Evolutionary conservation across 83 land plant species (phyloP).

Genomic region (Thuja plicata): DNA sequence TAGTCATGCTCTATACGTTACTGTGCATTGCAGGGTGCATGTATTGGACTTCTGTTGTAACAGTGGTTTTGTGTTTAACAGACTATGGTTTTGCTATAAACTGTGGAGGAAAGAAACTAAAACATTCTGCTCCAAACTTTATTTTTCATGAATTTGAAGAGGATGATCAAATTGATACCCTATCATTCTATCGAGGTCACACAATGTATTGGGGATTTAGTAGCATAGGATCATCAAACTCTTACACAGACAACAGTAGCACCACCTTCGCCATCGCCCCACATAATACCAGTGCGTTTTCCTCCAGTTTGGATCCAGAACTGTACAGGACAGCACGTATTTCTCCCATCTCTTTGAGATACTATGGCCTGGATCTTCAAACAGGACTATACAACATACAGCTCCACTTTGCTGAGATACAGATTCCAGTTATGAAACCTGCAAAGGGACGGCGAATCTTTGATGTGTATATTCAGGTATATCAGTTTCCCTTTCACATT

Average conservation of each 20-base stretch:
- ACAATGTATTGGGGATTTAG: conserved; percentile 25
- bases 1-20: not conserved
- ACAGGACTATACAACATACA: conserved; percentile 30
- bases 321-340: conserved; percentile 32
- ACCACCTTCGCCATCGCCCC: not conserved
- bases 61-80: conserved; percentile 14
- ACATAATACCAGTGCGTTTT: not conserved
- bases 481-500: not conserved
- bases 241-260: not conserved
- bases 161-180: conserved; percentile 18
- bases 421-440: not conserved
- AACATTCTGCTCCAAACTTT: not conserved
- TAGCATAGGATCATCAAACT: conserved; percentile 17
- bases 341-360: conserved; percentile 31
- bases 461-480: conserved; percentile 54
- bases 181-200: conserved; percentile 13
- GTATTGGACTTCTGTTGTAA: not conserved
- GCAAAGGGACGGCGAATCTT: conserved; percentile 22
- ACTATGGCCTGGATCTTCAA: conserved; percentile 29
- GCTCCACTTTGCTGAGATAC: conserved; percentile 44
- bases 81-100: conserved; percentile 51
- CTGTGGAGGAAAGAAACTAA: conserved; percentile 36
- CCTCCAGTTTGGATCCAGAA: conserved; percentile 3
- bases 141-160: conserved; percentile 3
- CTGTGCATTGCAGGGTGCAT: not conserved